A percentile compares a stretch with the other conserved stretches of the same genome.
These are phyloP conservation scores for Fraxinus paxiana DNA, from an alignment of 305 asterid genomes.

Conservation along the genomic window DNA sequence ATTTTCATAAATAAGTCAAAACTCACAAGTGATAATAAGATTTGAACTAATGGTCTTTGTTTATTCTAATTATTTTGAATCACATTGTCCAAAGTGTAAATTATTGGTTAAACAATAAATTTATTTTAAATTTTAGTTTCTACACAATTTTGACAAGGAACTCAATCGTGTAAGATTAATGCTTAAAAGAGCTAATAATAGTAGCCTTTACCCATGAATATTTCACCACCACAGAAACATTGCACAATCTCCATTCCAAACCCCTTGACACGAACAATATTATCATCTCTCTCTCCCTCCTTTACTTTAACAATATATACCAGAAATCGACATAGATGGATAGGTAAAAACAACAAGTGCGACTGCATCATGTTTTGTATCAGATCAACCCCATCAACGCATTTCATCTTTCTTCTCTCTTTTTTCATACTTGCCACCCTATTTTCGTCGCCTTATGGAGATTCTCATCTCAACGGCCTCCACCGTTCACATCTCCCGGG, in stretches of 20 bases:
- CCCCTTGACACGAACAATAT: not conserved
- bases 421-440: constrained; percentile 10
- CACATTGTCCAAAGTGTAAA: not conserved
- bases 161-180: not conserved
- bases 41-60: not conserved
- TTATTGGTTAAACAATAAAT: not conserved
- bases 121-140: not conserved
- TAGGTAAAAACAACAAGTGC: not conserved
- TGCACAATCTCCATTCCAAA: not conserved
- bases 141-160: not conserved
- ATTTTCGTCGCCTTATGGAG: constrained; percentile 19
- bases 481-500: constrained; percentile 13
- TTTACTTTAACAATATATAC: not conserved
- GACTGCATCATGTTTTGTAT: constrained; percentile 19
- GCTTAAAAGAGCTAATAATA: not conserved
- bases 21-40: not conserved
- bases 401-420: constrained; percentile 6
- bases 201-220: not conserved
- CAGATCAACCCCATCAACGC: constrained; percentile 18
- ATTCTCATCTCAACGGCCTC: constrained; percentile 6
- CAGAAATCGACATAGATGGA: not conserved
- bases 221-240: not conserved
- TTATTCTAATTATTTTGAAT: not conserved
- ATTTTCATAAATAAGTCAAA: not conserved
- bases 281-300: not conserved